Percentiles rank a stretch among this genome's conserved stretches.
Evolutionary conservation across 768 basidiomycete genomes (phyloP).

Genomic region (Phylloporus rhodoxanthus): DNA sequence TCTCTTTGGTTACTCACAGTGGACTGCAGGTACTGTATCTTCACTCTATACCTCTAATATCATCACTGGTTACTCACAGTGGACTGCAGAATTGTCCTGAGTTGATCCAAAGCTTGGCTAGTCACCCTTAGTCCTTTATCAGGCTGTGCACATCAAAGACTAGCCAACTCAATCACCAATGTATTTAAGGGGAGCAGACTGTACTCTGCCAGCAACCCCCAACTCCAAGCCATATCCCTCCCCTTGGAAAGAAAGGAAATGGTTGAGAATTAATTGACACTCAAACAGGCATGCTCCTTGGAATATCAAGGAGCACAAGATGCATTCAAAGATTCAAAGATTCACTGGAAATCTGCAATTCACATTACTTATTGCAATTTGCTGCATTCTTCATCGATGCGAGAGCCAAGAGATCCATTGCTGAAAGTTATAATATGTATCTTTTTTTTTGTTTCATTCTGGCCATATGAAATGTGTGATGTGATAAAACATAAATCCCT

Average conservation of each 20-base stretch:
- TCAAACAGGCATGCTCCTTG: conserved; percentile 71
- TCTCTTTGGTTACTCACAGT: too few species aligned
- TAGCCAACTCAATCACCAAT: conserved; percentile 4
- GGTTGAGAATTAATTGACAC: conserved; percentile 60
- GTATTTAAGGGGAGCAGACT: conserved; percentile 11
- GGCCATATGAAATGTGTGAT: conserved; percentile 26
- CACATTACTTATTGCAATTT: conserved; percentile 79
- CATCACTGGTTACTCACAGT: too few species aligned
- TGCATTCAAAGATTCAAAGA: conserved; percentile 83
- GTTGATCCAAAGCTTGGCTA: too few species aligned
- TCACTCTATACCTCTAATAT: too few species aligned
- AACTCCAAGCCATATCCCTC: conserved; percentile 12
- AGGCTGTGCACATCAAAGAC: conserved; percentile 12
- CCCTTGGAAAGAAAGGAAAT: conserved; percentile 5
- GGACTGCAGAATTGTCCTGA: too few species aligned
- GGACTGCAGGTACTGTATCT: too few species aligned
- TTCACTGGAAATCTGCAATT: conserved; percentile 53
- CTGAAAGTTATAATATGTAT: conserved; percentile 39
- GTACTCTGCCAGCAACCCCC: conserved; percentile 5
- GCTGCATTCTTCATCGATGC: conserved; percentile 79
- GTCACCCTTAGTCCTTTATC: too few species aligned
- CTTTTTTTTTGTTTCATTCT: background rate
- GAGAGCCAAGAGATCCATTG: conserved; percentile 74
- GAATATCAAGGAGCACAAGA: conserved; percentile 73
- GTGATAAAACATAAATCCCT: conserved; percentile 1